A percentile compares a stretch with the other conserved stretches of the same genome.
These are phyloP conservation scores for Fusarium citri DNA, from an alignment of 2,329 filamentous ascomycete species.

Conservation along the genomic window DNA sequence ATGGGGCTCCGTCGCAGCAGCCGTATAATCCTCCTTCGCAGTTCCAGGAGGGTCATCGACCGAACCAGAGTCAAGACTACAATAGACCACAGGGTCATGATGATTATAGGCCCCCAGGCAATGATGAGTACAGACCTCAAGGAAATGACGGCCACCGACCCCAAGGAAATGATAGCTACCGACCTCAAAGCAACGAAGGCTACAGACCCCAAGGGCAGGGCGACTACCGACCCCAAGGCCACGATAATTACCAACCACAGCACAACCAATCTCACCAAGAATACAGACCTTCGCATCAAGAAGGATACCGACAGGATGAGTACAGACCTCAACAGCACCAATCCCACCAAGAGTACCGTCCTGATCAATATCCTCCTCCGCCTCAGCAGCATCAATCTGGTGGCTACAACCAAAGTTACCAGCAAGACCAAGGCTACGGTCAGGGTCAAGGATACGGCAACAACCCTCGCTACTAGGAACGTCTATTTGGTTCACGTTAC, in stretches of 20 bases:
- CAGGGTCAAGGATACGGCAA: slow-evolving; percentile 26
- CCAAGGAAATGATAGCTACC: slow-evolving; percentile 5
- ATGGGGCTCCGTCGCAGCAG: slow-evolving; percentile 27
- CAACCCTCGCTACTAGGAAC: slow-evolving; percentile 13
- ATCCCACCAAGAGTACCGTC: slow-evolving; percentile 36
- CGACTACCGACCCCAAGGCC: slow-evolving; percentile 10
- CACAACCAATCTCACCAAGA: slow-evolving; percentile 12
- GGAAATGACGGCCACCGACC: slow-evolving; percentile 3
- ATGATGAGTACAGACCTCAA: slow-evolving; percentile 5
- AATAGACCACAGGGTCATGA: slow-evolving; percentile 22
- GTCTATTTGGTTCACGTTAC: neutral
- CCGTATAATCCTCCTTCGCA: slow-evolving; percentile 43
- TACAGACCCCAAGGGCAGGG: slow-evolving; percentile 7
- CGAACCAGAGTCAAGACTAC: slow-evolving; percentile 19
- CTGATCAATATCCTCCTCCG: slow-evolving; percentile 35
- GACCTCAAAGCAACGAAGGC: slow-evolving; percentile 6
- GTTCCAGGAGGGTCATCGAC: slow-evolving; percentile 36
- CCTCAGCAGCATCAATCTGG: slow-evolving; percentile 34
- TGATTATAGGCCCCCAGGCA: slow-evolving; percentile 8
- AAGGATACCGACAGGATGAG: slow-evolving; percentile 16
- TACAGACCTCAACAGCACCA: slow-evolving; percentile 33
- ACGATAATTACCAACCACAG: slow-evolving; percentile 17
- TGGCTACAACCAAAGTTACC: slow-evolving; percentile 34
- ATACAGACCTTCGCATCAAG: slow-evolving; percentile 21
- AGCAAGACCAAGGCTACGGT: slow-evolving; percentile 12